Base-by-base conservation (phyloP, 176 grass and related monocot genomes). In the Cenchrus americanus region DNA sequence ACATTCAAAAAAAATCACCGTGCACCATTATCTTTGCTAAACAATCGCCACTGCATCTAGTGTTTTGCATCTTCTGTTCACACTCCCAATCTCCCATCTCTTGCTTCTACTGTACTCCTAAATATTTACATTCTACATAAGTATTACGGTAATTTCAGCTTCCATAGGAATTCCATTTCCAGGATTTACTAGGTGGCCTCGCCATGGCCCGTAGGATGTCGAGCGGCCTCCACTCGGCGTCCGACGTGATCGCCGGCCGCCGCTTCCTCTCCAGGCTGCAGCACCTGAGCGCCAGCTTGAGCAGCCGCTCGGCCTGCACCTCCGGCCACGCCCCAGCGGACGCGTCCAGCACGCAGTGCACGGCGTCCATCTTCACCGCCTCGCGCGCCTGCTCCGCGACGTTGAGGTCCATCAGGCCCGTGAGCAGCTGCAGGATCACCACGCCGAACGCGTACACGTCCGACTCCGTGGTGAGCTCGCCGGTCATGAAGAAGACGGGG, bases 401-500 rank as follows among this genome's bases (percentile, higher is more conserved):
- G 83, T 83, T 71, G 67, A 89, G 68, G 46, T 86, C 79, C 7
- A 67, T 51, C 43, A 79, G 46, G 10, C 86, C 90, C 6, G 86
- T 88, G 74, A 88, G 86, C 15, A 89, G 73, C 69, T 79, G 78
- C 54, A 92, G 53, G 21, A 80, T 55, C 24, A 92, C 66, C 30
- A 92, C 66, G 8, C 83, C 79, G 30, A 89, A 86, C 10, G 90
- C 87, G 64, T 89, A 89, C n/a, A 76, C 79, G 50, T 92, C 87
- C 2, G 87, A 92, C 62, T 92, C 83, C 1, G 83, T 42, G 24
- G 86, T 92, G 32, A 92, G 83, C 80, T 92, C 78, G 41, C 86
- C 87, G 12, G 83, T 89, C 14, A 57, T 59, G 23, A 80, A 82
- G 83, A 92, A 92, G 2, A 83, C n/a, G 24, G 90, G 90, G 75